Base-by-base conservation (phyloP, 257 asterid genomes). In the Nicotiana noctiflora region DNA sequence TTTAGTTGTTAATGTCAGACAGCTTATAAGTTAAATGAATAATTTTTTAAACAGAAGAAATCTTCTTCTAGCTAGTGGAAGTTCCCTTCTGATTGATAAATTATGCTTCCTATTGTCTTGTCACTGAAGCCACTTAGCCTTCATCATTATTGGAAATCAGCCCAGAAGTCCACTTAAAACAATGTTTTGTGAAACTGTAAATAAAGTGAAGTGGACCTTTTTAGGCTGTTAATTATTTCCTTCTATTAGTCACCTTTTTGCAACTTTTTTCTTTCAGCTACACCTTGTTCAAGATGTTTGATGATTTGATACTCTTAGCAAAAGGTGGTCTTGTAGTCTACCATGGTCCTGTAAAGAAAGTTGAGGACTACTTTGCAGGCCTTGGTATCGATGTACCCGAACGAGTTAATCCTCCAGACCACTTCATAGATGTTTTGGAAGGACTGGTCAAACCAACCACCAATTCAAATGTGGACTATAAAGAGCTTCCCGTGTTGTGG, bases 341-440 rank as follows among this genome's bases (percentile, higher is more conserved):
- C 84, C 99, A 91, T 70, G 99, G 99, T 44, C 86, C 97, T 25
- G 95, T 90, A 51, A 84, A 83, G 84, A 93, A 95, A 65, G 98
- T 93, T n/a, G 99, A 93, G 76, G 94, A 92, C 65, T 93, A 95
- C 89, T 95, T 95, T 84, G 88, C 95, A 21, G 76, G 83, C 56
- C 93, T 88, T 21, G 93, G 87, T 3, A 88, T 95, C 57, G 79
- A 77, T 72, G 98, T 95, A 32, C 99, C 98, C 0, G 99, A 93
- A 55, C 97, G 93, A 53, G 87, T 95, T 77, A 95, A 95, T 88
- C 99, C 99, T 31, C 98, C 98, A 0, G 99, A 95, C 84, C 86
- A 95, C 83, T 95, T 82, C 76, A 93, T 93, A 51, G 99, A 95
- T 83, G 94, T 95, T 85, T 86, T 95, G 89, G 99, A 93, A 85